Percentiles rank a stretch among this genome's conserved stretches.
These are phyloP conservation scores for Aureococcus anophagefferens DNA, from an alignment of 108 stramenopile genomes.

Conservation along the genomic window DNA sequence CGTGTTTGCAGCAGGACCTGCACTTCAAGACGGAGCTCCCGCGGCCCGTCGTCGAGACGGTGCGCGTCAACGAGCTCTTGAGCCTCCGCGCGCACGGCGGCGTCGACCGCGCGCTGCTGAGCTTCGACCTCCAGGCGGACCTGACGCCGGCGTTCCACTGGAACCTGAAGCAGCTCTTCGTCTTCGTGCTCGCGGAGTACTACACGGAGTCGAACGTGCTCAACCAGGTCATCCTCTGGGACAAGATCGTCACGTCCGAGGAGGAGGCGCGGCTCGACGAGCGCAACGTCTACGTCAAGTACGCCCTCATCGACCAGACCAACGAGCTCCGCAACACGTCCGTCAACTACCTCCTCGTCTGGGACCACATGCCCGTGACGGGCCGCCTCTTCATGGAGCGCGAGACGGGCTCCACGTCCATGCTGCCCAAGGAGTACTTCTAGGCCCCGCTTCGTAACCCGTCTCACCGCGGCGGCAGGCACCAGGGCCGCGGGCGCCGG, in stretches of 20 bases:
- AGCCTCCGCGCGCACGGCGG: slow-evolving; percentile 79
- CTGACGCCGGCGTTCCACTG: slow-evolving; percentile 92
- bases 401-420: slow-evolving; percentile 45
- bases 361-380: slow-evolving; percentile 98
- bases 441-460: too few species aligned
- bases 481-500: too few species aligned
- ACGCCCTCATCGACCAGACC: slow-evolving; percentile 89
- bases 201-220: slow-evolving; percentile 60
- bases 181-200: slow-evolving; percentile 82
- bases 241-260: slow-evolving; percentile 77
- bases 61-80: slow-evolving; percentile 60
- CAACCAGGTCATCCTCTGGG: slow-evolving; percentile 90
- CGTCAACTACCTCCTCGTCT: slow-evolving; percentile 71
- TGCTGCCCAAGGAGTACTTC: slow-evolving; percentile 60
- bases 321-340: slow-evolving; percentile 76
- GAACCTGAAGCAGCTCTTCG: slow-evolving; percentile 93
- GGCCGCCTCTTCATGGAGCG: slow-evolving; percentile 58
- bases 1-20: slow-evolving; percentile 56
- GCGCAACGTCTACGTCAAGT: slow-evolving; percentile 82
- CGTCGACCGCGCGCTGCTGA: slow-evolving; percentile 79
- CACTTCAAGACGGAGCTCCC: not conserved
- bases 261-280: slow-evolving; percentile 59
- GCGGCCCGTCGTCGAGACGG: slow-evolving; percentile 43
- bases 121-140: slow-evolving; percentile 85
- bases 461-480: too few species aligned